Base-by-base conservation (phyloP, 176 grass and related monocot species). In the Lolium multiflorum region DNA sequence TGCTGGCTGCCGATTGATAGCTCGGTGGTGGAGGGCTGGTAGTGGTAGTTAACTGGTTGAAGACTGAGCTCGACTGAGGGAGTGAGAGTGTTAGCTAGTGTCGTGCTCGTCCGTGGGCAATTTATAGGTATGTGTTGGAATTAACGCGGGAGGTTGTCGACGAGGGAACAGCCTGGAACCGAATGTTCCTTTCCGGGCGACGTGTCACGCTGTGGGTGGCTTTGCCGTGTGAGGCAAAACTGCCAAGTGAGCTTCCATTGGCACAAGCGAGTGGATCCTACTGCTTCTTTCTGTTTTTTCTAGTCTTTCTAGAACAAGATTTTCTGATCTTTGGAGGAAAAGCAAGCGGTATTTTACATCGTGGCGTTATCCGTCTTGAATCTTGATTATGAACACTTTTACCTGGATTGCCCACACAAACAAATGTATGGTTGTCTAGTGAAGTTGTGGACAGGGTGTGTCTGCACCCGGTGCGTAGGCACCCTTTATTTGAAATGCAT, bases 51-150 rank as follows among this genome's bases (percentile, higher is more conserved):
- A 74, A 41, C 70, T 72, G 31, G 31, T 35, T 48, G 70, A 72
- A 3, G 71, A 21, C 25, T 74, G 71, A 15, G 71, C 71, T 74
- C 12, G 48, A 52, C 2, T 49, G 21, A 50, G 71, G 2, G 71
- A 74, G 71, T 74, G 71, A 74, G 71, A 74, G 71, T 74, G 71
- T 14, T 74, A 74, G 43, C 46, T 48, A 74, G 22, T 51, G 71
- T 51, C 71, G 46, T 28, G 71, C 46, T 73, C 71, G 46, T 50
- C n/a, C 46, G 71, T 28, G 22, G 9, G 71, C 46, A 12, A 74
- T 51, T 74, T 74, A 74, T 74, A 74, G 46, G 46, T 74, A 51
- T 74, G 71, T 46, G 6, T 74, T 49, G 46, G 71, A 51, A 43
- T 66, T 66, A 35, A 35, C 0, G 12, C 41, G 41, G 31, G 31